Evolutionary conservation across 306 rosid species (phyloP).

Genomic region (Dalbergia cochinchinensis): DNA sequence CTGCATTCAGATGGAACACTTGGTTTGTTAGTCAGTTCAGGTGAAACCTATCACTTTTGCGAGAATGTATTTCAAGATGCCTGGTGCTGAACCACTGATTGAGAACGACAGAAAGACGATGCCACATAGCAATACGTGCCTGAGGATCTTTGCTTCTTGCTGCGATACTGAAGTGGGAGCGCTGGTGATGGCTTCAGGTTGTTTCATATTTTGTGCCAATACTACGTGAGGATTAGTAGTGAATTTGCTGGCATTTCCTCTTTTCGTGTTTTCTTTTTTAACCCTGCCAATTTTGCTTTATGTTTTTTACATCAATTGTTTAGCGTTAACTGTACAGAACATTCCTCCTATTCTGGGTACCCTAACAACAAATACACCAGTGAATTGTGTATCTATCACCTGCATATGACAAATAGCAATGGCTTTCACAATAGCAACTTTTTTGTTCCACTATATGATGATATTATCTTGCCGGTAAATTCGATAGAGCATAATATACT

Average conservation of each 20-base stretch:
- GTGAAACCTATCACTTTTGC: constrained; percentile 33
- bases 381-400: constrained; percentile 58
- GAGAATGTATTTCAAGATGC: constrained; percentile 19
- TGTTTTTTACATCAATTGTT: constrained; percentile 49
- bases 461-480: constrained; percentile 17
- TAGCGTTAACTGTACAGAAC: constrained; percentile 65
- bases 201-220: constrained; percentile 25
- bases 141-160: constrained; percentile 40
- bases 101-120: constrained; percentile 43
- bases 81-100: not conserved
- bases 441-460: constrained; percentile 12
- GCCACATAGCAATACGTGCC: not conserved
- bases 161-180: constrained; percentile 42
- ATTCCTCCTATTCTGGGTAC: constrained; percentile 45
- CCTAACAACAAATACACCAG: constrained; percentile 57
- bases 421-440: constrained; percentile 38
- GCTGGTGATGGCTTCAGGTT: constrained; percentile 31
- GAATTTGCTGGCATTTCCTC: constrained; percentile 50
- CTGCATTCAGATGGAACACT: not conserved
- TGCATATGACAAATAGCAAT: constrained; percentile 44
- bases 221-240: constrained; percentile 43
- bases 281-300: constrained; percentile 45
- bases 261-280: constrained; percentile 18
- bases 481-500: not conserved
- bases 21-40: constrained; percentile 20